Percentiles rank a stretch among this genome's conserved stretches.
phyloP scores from a whole-genome alignment of 148 eudicot genomes.

The Salicornia ramosissima region DNA sequence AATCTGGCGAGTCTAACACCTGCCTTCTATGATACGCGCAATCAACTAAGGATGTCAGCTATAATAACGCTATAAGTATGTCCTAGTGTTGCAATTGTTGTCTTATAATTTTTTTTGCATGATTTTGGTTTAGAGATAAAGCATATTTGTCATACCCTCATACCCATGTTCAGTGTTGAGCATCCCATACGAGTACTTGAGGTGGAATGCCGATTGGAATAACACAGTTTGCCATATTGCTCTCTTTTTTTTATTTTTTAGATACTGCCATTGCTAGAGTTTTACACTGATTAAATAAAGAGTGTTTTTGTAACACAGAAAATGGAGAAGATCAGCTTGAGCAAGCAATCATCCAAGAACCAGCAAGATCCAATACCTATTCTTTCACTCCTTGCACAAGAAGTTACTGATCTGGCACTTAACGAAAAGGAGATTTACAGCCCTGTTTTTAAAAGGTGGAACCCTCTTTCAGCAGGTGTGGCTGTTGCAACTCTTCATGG shows the following conservation, averaged over 20 bases:
- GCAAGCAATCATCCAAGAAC: constrained; percentile 53
- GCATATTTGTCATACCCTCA: not conserved
- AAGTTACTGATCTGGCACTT: constrained; percentile 69
- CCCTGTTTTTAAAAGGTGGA: constrained; percentile 77
- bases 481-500: constrained; percentile 87
- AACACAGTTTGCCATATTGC: not conserved
- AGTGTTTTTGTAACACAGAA: constrained; percentile 50
- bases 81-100: not conserved
- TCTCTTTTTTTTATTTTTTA: too few species aligned
- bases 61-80: not conserved
- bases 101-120: too few species aligned
- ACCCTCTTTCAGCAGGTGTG: constrained; percentile 85
- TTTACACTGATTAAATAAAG: not conserved
- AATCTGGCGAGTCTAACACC: too few species aligned
- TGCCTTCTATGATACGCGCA: too few species aligned
- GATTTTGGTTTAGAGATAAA: not conserved
- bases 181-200: not conserved
- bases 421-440: constrained; percentile 86
- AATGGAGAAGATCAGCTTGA: constrained; percentile 63
- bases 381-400: constrained; percentile 84
- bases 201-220: not conserved
- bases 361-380: constrained; percentile 65
- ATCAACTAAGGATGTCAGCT: too few species aligned
- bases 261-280: not conserved
- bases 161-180: not conserved